These are phyloP conservation scores for Bipolaris sorokiniana DNA, from an alignment of 2,329 filamentous ascomycete species.

Conservation along the genomic window DNA sequence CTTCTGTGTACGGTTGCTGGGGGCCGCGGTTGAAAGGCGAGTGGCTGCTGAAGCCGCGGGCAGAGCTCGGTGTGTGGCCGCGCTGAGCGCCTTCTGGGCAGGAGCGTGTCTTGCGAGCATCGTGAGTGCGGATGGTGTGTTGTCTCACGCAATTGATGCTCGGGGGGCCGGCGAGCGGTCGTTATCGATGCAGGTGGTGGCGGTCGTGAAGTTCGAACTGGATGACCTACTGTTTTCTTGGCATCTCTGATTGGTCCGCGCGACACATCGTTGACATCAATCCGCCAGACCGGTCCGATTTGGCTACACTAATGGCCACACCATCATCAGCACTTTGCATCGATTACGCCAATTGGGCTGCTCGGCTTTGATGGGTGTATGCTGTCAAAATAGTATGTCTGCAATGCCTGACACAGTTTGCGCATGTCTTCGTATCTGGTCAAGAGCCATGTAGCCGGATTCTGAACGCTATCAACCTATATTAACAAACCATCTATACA, in stretches of 20 bases:
- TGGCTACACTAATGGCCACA: not conserved
- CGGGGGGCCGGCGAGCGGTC: conserved; percentile 33
- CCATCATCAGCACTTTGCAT: not conserved
- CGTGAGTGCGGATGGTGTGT: conserved; percentile 32
- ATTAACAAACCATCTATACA: too few relatives aligned
- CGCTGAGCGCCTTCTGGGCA: conserved; percentile 48
- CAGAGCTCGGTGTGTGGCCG: conserved; percentile 50
- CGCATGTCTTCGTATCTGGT: not conserved
- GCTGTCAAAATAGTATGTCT: not conserved
- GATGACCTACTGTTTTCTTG: conserved; percentile 27
- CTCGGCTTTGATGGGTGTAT: not conserved
- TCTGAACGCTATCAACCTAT: not conserved
- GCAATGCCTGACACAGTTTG: not conserved
- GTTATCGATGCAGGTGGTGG: conserved; percentile 40
- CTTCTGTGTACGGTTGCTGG: conserved; percentile 56
- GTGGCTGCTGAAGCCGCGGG: conserved; percentile 49
- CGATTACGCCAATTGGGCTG: not conserved
- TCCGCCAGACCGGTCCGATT: conserved; percentile 10
- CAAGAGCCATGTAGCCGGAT: not conserved
- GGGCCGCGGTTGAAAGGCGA: conserved; percentile 51
- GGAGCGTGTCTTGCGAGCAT: conserved; percentile 53
- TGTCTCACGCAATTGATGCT: conserved; percentile 49
- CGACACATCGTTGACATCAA: conserved; percentile 33
- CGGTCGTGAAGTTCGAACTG: conserved; percentile 35
- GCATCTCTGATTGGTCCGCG: conserved; percentile 27